Evolutionary conservation across 495 filamentous ascomycete genomes (phyloP).

Genomic region (Darksidea phi): DNA sequence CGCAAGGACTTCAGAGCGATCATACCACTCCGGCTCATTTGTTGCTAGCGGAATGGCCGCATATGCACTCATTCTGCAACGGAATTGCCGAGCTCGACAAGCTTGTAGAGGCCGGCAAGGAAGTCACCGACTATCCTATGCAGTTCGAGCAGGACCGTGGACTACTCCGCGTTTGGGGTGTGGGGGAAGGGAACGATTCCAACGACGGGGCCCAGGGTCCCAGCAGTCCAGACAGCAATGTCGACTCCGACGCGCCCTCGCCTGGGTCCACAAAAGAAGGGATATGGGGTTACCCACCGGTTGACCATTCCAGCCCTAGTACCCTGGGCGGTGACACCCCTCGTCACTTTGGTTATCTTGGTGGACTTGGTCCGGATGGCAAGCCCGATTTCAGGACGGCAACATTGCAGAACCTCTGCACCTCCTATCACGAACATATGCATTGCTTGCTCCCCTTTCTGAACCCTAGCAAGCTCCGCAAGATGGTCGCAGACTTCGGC

Average conservation of each 20-base stretch:
- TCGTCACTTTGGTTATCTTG: conserved; percentile 21
- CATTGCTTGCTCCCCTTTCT: conserved; percentile 91
- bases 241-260: conserved; percentile 14
- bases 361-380: conserved; percentile 60
- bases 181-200: conserved; percentile 27
- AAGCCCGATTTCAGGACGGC: conserved; percentile 62
- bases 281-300: conserved; percentile 26
- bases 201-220: conserved; percentile 22
- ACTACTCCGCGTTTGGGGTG: conserved; percentile 30
- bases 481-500: conserved; percentile 55
- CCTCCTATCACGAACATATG: conserved; percentile 75
- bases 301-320: conserved; percentile 11
- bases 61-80: conserved; percentile 15
- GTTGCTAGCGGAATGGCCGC: conserved; percentile 44
- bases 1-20: conserved; percentile 66
- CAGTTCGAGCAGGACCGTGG: conserved; percentile 60
- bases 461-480: conserved; percentile 50
- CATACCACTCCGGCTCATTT: conserved; percentile 81
- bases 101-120: conserved; percentile 32
- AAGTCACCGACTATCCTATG: conserved; percentile 66
- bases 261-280: conserved; percentile 20
- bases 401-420: conserved; percentile 62
- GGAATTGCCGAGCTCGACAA: conserved; percentile 8
- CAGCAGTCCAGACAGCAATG: conserved; percentile 25
- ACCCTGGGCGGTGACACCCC: conserved; percentile 11